Evolutionary conservation across 345 rosid species (phyloP), one percentile per base, ranked within the genome.

Genomic region (Salix viminalis): DNA sequence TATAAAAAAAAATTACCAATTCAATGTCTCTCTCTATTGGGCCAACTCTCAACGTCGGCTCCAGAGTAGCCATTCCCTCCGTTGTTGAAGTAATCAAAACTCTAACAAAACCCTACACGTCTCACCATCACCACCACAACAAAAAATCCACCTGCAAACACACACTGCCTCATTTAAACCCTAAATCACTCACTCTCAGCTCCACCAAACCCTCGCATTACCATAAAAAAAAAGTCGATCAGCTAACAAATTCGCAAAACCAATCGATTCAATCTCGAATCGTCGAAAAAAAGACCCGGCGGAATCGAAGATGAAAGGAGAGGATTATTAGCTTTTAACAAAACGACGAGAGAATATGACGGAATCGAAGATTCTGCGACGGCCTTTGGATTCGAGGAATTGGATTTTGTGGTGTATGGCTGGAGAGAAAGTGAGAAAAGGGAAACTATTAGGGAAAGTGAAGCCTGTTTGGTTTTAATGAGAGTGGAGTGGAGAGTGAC

Each of bases 1-100:
- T n/a, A n/a, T n/a, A n/a, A n/a, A n/a, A n/a, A n/a, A n/a, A 10
- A 54, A 58, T 77, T 83, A 89, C 93, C 88, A 89, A 79, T 81
- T 88, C 93, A 75, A 84, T 81, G 79, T 86, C 91, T 78, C 93
- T 85, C 84, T 88, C 93, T 50, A 82, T 74, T 48, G 86, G 80
- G 50, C 79, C 77, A 30, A 81, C 67, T 61, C 76, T 78, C 21
- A 58, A n/a, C 64, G 83, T 75, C 70, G 71, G 86, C 71, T 85
- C 77, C 32, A 80, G 68, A 24, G 78, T 74, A 74, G 86, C 77
- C 87, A 83, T 77, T 74, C 61, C 60, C 65, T 69, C 75, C 44
- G 7, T 34, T 26, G 15, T 66, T 39, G 56, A 37, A n/a, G 42
- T 10, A 5, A 60, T 23, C 76, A 41, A 21, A 42, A 73, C 61